These are phyloP conservation scores for Strobilomyces echinocephalus DNA, from an alignment of 768 basidiomycete genomes.

Conservation along the genomic window DNA sequence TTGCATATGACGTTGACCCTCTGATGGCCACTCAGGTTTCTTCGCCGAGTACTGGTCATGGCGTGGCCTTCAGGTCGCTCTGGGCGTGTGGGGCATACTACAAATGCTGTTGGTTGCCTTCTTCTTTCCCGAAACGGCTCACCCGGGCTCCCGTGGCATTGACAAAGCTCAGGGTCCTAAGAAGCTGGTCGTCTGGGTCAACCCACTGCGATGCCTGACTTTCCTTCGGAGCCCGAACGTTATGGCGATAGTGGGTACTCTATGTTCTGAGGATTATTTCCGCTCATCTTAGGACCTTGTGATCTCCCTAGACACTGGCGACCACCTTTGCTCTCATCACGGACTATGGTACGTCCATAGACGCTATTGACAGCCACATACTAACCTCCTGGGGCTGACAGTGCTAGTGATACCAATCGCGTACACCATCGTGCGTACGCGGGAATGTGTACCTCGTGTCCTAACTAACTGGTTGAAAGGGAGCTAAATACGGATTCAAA, in stretches of 20 bases:
- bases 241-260: conserved; percentile 43
- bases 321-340: conserved; percentile 25
- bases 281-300: neutral
- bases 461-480: conserved; percentile 35
- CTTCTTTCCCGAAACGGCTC: conserved; percentile 64
- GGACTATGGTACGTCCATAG: conserved; percentile 32
- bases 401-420: conserved; percentile 56
- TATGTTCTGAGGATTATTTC: neutral
- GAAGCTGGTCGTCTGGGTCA: conserved; percentile 43
- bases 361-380: neutral
- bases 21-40: conserved; percentile 31
- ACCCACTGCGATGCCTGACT: conserved; percentile 50
- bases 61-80: conserved; percentile 50
- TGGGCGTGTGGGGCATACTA: conserved; percentile 40
- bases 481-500: conserved; percentile 31
- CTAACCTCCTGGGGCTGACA: conserved; percentile 3
- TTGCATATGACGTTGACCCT: neutral
- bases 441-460: neutral
- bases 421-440: conserved; percentile 54
- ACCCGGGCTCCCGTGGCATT: conserved; percentile 52
- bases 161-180: conserved; percentile 36
- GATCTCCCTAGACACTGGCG: conserved; percentile 39
- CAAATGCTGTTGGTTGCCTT: conserved; percentile 38
- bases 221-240: conserved; percentile 60
- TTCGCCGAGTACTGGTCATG: conserved; percentile 61